phyloP scores from a whole-genome alignment of 2,329 filamentous ascomycete species.

The Madurella fahalii region DNA sequence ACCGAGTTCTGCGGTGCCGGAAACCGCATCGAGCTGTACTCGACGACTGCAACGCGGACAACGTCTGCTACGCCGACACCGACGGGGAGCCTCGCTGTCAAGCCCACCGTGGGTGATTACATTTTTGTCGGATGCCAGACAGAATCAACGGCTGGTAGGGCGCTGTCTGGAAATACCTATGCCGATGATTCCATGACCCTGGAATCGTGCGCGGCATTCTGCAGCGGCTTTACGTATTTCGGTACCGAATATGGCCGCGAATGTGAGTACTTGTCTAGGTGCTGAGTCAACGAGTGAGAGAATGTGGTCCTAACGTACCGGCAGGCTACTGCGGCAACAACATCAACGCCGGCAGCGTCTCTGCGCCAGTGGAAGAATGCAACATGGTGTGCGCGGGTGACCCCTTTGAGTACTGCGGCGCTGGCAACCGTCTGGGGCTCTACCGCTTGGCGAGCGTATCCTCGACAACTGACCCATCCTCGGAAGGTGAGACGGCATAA shows the following conservation, averaged over 20 bases:
- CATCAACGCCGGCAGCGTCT: constrained; percentile 31
- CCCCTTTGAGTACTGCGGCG: constrained; percentile 37
- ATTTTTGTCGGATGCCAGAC: constrained; percentile 38
- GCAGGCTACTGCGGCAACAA: constrained; percentile 38
- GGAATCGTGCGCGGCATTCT: constrained; percentile 36
- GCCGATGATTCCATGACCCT: constrained; percentile 37
- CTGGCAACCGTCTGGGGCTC: constrained; percentile 35
- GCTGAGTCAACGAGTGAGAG: neutral
- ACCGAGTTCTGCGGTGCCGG: constrained; percentile 37
- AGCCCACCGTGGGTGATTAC: constrained; percentile 36
- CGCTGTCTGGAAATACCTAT: constrained; percentile 32
- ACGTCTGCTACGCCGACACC: constrained; percentile 27
- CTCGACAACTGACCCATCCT: constrained; percentile 9
- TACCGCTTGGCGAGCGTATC: constrained; percentile 29
- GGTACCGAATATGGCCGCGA: constrained; percentile 37
- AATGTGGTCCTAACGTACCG: constrained; percentile 8
- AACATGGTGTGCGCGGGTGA: constrained; percentile 37
- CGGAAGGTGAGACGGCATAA: constrained; percentile 14
- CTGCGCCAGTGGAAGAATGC: constrained; percentile 34
- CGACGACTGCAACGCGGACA: constrained; percentile 23
- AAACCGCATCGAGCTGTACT: constrained; percentile 33
- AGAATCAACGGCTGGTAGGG: constrained; percentile 35
- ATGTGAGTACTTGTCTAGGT: constrained; percentile 24
- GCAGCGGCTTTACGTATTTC: constrained; percentile 36
- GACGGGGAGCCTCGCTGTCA: constrained; percentile 33